Evolutionary conservation across 1,284 basidiomycete species (phyloP), one percentile per base, ranked within the genome.

Genomic region (Stygiomarasmius scandens): DNA sequence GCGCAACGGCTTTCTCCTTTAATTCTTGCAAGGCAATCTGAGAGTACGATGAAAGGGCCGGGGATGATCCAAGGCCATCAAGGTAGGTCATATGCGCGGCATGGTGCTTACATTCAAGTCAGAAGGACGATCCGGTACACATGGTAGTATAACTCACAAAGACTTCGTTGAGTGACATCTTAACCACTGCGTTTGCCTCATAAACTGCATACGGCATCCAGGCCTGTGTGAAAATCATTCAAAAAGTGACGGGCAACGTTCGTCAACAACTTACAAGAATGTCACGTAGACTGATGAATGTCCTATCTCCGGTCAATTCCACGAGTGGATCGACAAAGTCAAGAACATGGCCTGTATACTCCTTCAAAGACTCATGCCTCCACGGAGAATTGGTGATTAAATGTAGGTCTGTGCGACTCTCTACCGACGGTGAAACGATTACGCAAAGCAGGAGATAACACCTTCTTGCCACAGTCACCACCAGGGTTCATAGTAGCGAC

Each of bases 401-500:
- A 56, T 86, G 77, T 23, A 97, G 75, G 70, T 99, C 97, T 4
- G 70, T 70, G 25, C 87, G 81, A 59, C 89, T 81, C 58, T 93
- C 87, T 41, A 99, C 85, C 12, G 90, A 79, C 97, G 10, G 97
- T 99, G 75, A 99, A 99, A 14, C 97, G 89, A 75, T 99, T 99
- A 24, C 97, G 86, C 47, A 99, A 79, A 0, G 97, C 97, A 25
- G 96, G 96, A 0, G 96, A 98, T 2, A 99, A 80, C 70, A 99
- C 97, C 71, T 99, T 99, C 78, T 99, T 99, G 41, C 97, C 97
- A 66, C 96, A 99, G 71, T 99, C 97, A 36, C 97, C 97, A 34
- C 97, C 97, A 0, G 97, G 97, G 71, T 99, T 99, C 97, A 99
- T 99, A 0, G 97, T 99, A 1, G 97, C 96, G 0, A 98, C 80